Percentiles rank a stretch among this genome's conserved stretches.
These are phyloP conservation scores for Cutaneotrichosporon cavernicola DNA, from an alignment of 1,284 basidiomycete species.

Conservation along the genomic window DNA sequence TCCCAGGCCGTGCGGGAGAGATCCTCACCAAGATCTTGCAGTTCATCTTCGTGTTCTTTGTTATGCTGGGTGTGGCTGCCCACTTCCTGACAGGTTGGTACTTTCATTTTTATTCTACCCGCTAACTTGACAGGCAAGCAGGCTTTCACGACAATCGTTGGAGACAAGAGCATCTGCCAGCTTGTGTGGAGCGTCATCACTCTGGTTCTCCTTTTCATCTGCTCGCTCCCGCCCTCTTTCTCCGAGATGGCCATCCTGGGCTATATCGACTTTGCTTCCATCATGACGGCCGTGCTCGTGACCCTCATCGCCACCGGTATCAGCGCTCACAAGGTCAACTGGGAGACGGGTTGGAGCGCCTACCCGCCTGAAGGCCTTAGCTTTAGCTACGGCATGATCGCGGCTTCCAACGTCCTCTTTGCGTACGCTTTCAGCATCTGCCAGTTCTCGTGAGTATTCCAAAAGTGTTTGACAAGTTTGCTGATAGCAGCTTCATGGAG, in stretches of 20 bases:
- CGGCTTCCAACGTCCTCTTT: constrained; percentile 39
- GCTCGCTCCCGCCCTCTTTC: constrained; percentile 22
- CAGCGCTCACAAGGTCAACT: constrained; percentile 13
- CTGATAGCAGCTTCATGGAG: constrained; percentile 17
- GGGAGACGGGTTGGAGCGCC: constrained; percentile 35
- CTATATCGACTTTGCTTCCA: constrained; percentile 45
- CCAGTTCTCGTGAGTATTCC: no score
- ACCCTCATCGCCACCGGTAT: constrained; percentile 42
- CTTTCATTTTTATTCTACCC: no score
- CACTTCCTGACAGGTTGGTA: constrained; percentile 19
- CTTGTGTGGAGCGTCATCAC: constrained; percentile 22
- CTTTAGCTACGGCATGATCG: constrained; percentile 36
- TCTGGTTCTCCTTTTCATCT: constrained; percentile 22
- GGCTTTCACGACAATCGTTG: no score
- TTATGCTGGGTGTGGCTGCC: constrained; percentile 22
- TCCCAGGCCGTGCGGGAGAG: not conserved
- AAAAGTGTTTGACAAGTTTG: no score
- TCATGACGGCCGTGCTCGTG: constrained; percentile 35
- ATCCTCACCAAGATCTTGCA: constrained; percentile 2
- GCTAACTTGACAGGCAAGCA: no score
- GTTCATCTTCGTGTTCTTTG: constrained; percentile 18
- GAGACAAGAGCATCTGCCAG: constrained; percentile 16
- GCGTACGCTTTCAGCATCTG: constrained; percentile 29
- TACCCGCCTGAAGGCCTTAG: constrained; percentile 32
- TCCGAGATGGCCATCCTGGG: constrained; percentile 39